phyloP scores from a whole-genome alignment of 129 eudicot species.

The Kitagawia praeruptora region DNA sequence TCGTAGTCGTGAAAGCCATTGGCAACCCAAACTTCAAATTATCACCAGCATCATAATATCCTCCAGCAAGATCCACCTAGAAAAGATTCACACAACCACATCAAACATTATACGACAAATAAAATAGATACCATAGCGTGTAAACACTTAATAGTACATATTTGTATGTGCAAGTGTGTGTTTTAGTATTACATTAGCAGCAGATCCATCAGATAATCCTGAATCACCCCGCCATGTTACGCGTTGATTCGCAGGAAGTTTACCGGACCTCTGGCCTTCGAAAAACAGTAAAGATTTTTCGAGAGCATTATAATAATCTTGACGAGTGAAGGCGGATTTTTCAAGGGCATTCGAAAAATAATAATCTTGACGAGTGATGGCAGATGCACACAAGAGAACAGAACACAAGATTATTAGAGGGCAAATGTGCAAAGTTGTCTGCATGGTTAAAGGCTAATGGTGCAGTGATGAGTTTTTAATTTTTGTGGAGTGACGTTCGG shows the following conservation, averaged over 20 bases:
- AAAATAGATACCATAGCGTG: too few relatives aligned
- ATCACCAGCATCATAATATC: slow-evolving; percentile 95
- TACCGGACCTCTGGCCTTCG: slow-evolving; percentile 89
- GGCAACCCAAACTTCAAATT: slow-evolving; percentile 90
- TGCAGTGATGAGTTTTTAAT: neutral
- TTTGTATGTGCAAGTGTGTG: neutral
- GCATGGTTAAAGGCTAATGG: neutral
- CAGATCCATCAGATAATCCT: slow-evolving; percentile 75
- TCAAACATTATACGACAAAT: neutral
- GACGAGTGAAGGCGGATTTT: slow-evolving; percentile 52
- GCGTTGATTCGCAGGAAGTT: slow-evolving; percentile 55
- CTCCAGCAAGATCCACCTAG: slow-evolving; percentile 86
- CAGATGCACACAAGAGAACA: slow-evolving; percentile 16
- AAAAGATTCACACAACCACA: neutral
- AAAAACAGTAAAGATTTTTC: slow-evolving; percentile 71
- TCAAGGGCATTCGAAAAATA: slow-evolving; percentile 39
- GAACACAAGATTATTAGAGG: slow-evolving; percentile 9
- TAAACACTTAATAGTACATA: neutral
- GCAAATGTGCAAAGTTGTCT: slow-evolving; percentile 6
- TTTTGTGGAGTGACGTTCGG: neutral
- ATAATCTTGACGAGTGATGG: slow-evolving; percentile 60
- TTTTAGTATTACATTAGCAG: slow-evolving; percentile 35
- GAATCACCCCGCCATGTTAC: slow-evolving; percentile 76
- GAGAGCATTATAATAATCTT: slow-evolving; percentile 59
- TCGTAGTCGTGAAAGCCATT: slow-evolving; percentile 87